Evolutionary conservation across 2,329 filamentous ascomycete species (phyloP).

Genomic region (Cladosporium sp.): DNA sequence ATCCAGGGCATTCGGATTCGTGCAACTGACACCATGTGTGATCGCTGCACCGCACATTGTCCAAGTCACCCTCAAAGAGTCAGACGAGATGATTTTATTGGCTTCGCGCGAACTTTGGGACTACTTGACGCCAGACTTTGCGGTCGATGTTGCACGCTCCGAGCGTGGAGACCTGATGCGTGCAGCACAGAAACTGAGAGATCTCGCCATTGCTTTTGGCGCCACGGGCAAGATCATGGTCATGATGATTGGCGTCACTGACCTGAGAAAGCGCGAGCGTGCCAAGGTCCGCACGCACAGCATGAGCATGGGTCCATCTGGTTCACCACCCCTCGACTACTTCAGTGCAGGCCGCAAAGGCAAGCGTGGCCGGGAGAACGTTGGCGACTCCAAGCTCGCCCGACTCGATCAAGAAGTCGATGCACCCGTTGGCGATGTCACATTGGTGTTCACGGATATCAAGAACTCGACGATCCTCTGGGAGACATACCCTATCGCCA

Average conservation of each 20-base stretch:
- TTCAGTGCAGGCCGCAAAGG: constrained; percentile 59
- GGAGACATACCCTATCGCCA: constrained; percentile 91
- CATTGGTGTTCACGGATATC: constrained; percentile 97
- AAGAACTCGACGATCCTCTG: constrained; percentile 95
- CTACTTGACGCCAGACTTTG: constrained; percentile 80
- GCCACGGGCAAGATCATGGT: constrained; percentile 96
- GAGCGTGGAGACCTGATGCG: constrained; percentile 90
- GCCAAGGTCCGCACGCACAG: constrained; percentile 72
- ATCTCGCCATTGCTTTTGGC: constrained; percentile 92
- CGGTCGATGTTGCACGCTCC: constrained; percentile 83
- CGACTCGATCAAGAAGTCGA: constrained; percentile 86
- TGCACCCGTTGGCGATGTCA: constrained; percentile 82
- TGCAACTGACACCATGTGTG: constrained; percentile 85
- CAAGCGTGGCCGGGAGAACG: constrained; percentile 53
- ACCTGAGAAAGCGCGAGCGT: constrained; percentile 80
- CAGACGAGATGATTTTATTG: constrained; percentile 89
- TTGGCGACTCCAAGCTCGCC: constrained; percentile 80
- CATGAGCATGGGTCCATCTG: constrained; percentile 76
- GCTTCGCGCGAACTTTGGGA: constrained; percentile 95
- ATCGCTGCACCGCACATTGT: constrained; percentile 84
- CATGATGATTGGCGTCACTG: constrained; percentile 92
- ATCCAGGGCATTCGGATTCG: constrained; percentile 91
- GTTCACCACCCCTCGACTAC: constrained; percentile 63
- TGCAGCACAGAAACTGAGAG: constrained; percentile 87
- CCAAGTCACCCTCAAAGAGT: constrained; percentile 72